Evolutionary conservation across 2,329 filamentous ascomycete genomes (phyloP), one percentile per base, ranked within the genome.

Genomic region (Catunica adiposa): DNA sequence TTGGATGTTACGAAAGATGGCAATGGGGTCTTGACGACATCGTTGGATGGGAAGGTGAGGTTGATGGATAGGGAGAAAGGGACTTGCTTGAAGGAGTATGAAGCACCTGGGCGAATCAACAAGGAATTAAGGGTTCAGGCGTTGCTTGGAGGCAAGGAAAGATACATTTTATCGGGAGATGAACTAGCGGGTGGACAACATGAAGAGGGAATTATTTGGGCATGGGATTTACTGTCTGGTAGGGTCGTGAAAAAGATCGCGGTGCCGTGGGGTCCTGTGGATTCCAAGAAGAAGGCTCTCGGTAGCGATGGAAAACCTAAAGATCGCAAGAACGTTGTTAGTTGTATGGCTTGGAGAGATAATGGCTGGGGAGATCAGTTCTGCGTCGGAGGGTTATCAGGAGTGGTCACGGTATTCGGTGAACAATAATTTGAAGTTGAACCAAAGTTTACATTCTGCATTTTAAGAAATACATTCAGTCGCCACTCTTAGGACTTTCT

Each of bases 141-240:
- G 40, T 74, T 86, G 3, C 71, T 96, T 56, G 89, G 86, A 0
- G 75, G 79, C 29, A 81, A 78, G 60, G 90, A 95, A 68, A 82
- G 79, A 58, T 83, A 84, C 51, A 86, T 92, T 1, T 63, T 96
- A 2, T 84, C 80, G 53, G 90, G 90, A 6, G 88, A 89, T 63
- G 89, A 96, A 68, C 73, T 77, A 54, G 63, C 61, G 1, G 65
- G 59, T 20, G 38, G 56, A 40, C 25, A 60, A 62, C 60, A 60
- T 56, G 42, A 14, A 11, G 57, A 66, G 57, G 85, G 84, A 1
- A 73, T 74, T 63, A 68, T 89, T 6, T 82, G 83, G 71, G 86
- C 80, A 1, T 97, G 90, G 90, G 89, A 96, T 69, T 70, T 94
- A 20, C 66, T 95, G 55, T 83, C 77, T 4, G 89, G 87, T 1